Percentiles rank a stretch among this genome's conserved stretches.
phyloP scores from a whole-genome alignment of 257 asterid species.

The Vinca minor region DNA sequence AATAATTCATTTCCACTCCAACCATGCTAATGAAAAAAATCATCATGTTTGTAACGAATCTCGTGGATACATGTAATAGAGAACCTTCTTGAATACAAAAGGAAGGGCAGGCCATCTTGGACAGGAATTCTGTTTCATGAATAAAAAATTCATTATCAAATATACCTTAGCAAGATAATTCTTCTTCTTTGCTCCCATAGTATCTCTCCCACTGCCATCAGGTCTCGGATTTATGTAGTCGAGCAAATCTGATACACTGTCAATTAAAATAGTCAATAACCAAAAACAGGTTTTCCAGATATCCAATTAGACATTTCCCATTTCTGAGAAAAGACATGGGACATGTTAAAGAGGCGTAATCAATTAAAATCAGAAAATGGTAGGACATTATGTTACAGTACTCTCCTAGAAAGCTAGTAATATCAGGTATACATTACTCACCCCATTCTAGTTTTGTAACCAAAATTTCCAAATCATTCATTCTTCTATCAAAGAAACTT shows the following conservation, averaged over 20 bases:
- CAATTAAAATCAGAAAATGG: not conserved
- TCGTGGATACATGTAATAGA: not conserved
- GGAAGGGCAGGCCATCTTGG: not conserved
- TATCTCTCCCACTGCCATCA: conserved; percentile 71
- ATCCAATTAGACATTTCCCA: not conserved
- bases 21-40: not conserved
- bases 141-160: conserved; percentile 6
- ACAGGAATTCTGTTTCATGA: not conserved
- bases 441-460: not conserved
- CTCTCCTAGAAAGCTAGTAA: not conserved
- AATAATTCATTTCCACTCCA: not conserved
- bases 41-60: not conserved
- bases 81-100: not conserved
- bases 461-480: conserved; percentile 1
- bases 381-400: not conserved
- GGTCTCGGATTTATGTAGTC: conserved; percentile 81
- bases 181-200: conserved; percentile 62
- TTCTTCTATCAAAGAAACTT: not conserved
- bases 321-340: not conserved
- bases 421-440: not conserved
- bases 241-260: conserved; percentile 88
- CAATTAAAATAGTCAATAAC: conserved; percentile 17
- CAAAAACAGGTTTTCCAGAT: not conserved
- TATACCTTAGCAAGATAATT: conserved; percentile 52
- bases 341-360: not conserved